These are phyloP conservation scores for Aureobasidium musti DNA, from an alignment of 2,329 filamentous ascomycete species.

Conservation along the genomic window DNA sequence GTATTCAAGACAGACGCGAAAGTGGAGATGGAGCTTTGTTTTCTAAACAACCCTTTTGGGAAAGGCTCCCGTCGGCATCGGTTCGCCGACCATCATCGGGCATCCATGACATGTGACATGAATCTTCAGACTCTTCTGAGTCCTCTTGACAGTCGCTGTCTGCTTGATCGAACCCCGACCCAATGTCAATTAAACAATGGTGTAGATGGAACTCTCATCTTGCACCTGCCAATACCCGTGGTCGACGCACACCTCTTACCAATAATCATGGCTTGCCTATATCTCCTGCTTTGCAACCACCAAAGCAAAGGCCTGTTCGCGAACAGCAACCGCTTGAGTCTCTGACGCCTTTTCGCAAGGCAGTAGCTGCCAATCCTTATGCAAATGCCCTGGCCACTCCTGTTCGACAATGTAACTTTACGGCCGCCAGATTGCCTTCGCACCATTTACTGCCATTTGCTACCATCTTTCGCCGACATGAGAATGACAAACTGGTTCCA, in stretches of 20 bases:
- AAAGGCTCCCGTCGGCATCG: slow-evolving; percentile 5
- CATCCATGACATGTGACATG: slow-evolving; percentile 12
- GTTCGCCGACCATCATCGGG: neutral
- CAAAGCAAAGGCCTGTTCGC: neutral
- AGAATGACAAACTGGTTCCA: slow-evolving; percentile 59
- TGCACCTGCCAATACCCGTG: neutral
- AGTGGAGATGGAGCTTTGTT: slow-evolving; percentile 25
- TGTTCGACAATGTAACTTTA: slow-evolving; percentile 58
- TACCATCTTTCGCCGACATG: slow-evolving; percentile 45
- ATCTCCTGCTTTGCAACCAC: slow-evolving; percentile 12
- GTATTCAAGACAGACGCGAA: slow-evolving; percentile 8
- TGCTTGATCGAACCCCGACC: neutral
- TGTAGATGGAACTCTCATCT: slow-evolving; percentile 4
- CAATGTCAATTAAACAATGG: slow-evolving; percentile 14
- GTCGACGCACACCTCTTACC: neutral
- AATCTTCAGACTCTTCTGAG: neutral
- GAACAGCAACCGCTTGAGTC: slow-evolving; percentile 5
- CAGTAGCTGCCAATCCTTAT: slow-evolving; percentile 64
- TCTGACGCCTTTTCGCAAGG: slow-evolving; percentile 57
- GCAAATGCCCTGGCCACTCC: slow-evolving; percentile 64
- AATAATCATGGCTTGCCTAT: slow-evolving; percentile 19
- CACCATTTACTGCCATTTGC: slow-evolving; percentile 66
- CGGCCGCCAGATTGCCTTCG: slow-evolving; percentile 54
- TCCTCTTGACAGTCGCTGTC: neutral
- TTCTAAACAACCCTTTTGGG: slow-evolving; percentile 21